Percentiles rank a stretch among this genome's conserved stretches.
Conservation (phyloP, 768 basidiomycete species). For the Suillus ampliporus region DNA sequence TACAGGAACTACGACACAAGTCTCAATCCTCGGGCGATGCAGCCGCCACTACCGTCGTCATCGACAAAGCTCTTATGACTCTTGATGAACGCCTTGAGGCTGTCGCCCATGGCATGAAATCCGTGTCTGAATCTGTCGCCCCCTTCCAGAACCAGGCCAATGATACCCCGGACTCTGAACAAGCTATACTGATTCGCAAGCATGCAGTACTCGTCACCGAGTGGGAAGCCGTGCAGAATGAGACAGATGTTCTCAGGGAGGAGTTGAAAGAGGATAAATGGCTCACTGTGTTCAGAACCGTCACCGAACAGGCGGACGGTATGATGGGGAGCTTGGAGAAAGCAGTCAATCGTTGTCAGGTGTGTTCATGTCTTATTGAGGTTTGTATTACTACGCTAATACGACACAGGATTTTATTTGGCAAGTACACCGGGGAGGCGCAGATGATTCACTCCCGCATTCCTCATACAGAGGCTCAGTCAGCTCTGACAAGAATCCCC, state of each 20-base stretch:
- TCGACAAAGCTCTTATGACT: slow-evolving; percentile 81
- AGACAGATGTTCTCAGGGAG: slow-evolving; percentile 81
- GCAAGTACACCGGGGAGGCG: slow-evolving; percentile 70
- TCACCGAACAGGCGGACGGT: slow-evolving; percentile 92
- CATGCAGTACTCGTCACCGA: slow-evolving; percentile 74
- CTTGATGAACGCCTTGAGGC: slow-evolving; percentile 81
- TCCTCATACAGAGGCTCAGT: slow-evolving; percentile 52
- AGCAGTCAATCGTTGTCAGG: slow-evolving; percentile 88
- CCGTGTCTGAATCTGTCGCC: slow-evolving; percentile 66
- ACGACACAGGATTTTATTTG: slow-evolving; percentile 77
- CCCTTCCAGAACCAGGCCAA: slow-evolving; percentile 57
- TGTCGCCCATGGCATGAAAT: slow-evolving; percentile 73
- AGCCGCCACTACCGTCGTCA: slow-evolving; percentile 65
- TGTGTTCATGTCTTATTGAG: slow-evolving; percentile 42
- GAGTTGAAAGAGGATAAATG: slow-evolving; percentile 98
- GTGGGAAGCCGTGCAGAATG: slow-evolving; percentile 82
- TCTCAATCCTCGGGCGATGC: slow-evolving; percentile 67
- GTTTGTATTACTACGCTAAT: slow-evolving; percentile 8
- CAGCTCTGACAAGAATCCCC: slow-evolving; percentile 54
- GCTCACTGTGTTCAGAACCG: slow-evolving; percentile 93
- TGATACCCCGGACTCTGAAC: slow-evolving; percentile 50
- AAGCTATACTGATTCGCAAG: slow-evolving; percentile 64
- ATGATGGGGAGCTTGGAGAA: slow-evolving; percentile 98
- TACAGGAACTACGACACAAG: slow-evolving; percentile 91
- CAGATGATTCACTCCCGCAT: slow-evolving; percentile 48